These are phyloP conservation scores for Fusarium graminum DNA, from an alignment of 2,329 filamentous ascomycete species.

Conservation along the genomic window DNA sequence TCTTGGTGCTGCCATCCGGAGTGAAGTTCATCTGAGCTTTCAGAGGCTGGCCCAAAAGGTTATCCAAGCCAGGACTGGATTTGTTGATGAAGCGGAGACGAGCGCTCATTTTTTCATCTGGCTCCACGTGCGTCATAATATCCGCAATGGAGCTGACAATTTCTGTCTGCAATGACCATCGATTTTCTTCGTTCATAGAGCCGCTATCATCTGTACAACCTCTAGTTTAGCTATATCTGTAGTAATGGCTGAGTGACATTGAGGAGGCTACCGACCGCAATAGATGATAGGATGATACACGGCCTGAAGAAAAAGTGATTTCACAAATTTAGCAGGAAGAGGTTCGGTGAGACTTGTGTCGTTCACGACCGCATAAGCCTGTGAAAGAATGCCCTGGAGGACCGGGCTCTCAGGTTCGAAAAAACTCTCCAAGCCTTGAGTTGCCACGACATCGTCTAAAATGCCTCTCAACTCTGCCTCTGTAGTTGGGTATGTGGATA, in stretches of 20 bases:
- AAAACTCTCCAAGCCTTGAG: not conserved
- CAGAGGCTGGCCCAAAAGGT: not conserved
- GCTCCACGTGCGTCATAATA: not conserved
- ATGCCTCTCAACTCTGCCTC: not conserved
- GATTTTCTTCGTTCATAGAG: not conserved
- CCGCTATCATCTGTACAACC: not conserved
- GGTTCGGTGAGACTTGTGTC: not conserved
- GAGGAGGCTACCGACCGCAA: not conserved
- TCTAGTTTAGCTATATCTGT: not conserved
- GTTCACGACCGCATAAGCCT: not conserved
- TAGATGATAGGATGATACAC: conserved; percentile 7
- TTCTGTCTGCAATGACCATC: not conserved
- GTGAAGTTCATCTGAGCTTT: not conserved
- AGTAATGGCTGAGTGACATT: not conserved
- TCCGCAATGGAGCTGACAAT: not conserved
- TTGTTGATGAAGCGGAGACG: conserved; percentile 3
- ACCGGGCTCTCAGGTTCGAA: not conserved
- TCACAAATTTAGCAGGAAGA: not conserved
- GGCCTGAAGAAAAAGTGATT: not conserved
- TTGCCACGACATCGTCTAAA: not conserved
- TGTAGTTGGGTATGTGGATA: not conserved
- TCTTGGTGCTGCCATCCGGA: not conserved
- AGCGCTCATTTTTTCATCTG: not conserved
- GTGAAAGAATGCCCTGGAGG: not conserved
- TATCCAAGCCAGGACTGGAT: not conserved